Conservation (phyloP, 331 rosid species). For the Acacia pycnantha region DNA sequence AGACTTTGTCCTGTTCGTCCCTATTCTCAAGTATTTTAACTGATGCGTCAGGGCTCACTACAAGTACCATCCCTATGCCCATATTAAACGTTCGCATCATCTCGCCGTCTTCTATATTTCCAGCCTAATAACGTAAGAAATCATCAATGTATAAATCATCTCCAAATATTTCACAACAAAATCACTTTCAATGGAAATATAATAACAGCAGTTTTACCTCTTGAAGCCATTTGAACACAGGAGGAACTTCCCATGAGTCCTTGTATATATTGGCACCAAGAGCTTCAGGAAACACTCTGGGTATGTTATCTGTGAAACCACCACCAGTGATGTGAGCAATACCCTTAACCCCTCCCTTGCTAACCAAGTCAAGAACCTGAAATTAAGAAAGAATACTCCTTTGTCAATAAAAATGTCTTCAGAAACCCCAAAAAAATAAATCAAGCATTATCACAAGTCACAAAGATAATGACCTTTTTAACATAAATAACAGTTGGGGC, state of each 20-base stretch:
- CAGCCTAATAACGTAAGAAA: constrained; percentile 58
- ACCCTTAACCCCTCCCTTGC: constrained; percentile 85
- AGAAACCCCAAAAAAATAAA: not conserved
- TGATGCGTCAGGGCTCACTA: constrained; percentile 66
- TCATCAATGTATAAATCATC: not conserved
- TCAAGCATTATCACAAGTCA: not conserved
- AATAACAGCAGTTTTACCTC: constrained; percentile 50
- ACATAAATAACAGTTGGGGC: constrained; percentile 87
- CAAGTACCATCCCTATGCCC: constrained; percentile 94
- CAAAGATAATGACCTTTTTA: constrained; percentile 60
- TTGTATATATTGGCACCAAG: constrained; percentile 66
- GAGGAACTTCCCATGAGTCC: constrained; percentile 71
- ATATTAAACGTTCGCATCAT: constrained; percentile 87
- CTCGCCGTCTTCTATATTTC: constrained; percentile 70
- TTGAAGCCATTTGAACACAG: constrained; percentile 86
- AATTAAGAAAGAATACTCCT: not conserved
- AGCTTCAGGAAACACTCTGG: constrained; percentile 87
- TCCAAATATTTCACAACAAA: not conserved
- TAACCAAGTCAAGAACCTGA: constrained; percentile 75
- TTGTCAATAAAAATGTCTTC: not conserved
- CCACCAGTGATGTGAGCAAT: constrained; percentile 93
- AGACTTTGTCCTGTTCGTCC: constrained; percentile 35
- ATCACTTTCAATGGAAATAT: not conserved
- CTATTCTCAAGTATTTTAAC: constrained; percentile 49
- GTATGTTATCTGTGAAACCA: constrained; percentile 90